These are phyloP conservation scores for Lipomyces chichibuensis DNA, from an alignment of 805 yeast species.

Conservation along the genomic window DNA sequence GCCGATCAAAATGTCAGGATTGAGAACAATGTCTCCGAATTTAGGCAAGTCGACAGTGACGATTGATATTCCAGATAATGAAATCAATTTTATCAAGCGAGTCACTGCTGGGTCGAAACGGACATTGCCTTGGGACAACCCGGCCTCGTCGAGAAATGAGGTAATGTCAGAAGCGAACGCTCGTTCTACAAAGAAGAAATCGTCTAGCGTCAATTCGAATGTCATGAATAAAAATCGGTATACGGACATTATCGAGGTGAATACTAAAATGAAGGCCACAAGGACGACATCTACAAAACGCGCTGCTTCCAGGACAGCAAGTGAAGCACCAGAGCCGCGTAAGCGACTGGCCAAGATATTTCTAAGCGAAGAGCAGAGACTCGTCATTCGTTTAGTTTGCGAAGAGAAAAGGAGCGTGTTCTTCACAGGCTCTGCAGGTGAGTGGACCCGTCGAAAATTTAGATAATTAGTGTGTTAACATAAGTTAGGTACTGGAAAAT, in stretches of 20 bases:
- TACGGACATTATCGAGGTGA: slow-evolving; percentile 13
- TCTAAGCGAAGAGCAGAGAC: slow-evolving; percentile 54
- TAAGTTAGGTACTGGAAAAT: slow-evolving; percentile 72
- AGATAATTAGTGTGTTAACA: neutral
- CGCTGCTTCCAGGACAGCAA: slow-evolving; percentile 10
- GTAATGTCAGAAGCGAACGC: neutral
- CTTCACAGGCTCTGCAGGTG: slow-evolving; percentile 96
- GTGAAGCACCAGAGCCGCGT: slow-evolving; percentile 7
- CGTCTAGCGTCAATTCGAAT: neutral
- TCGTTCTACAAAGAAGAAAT: neutral
- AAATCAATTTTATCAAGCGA: neutral
- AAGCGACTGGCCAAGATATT: slow-evolving; percentile 35
- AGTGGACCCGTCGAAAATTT: neutral
- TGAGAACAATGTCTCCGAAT: neutral
- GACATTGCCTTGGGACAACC: slow-evolving; percentile 1
- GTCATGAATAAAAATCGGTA: neutral
- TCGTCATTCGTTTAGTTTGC: slow-evolving; percentile 64
- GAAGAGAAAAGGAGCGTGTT: slow-evolving; percentile 67
- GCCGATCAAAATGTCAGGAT: neutral
- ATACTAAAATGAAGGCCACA: slow-evolving; percentile 15
- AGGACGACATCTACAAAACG: neutral
- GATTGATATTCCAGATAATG: neutral
- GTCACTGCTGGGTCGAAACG: neutral
- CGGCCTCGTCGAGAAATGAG: neutral
- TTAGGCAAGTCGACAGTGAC: neutral